phyloP scores from a whole-genome alignment of 352 stramenopile genomes.

The Globisporangium recalcitrans region DNA sequence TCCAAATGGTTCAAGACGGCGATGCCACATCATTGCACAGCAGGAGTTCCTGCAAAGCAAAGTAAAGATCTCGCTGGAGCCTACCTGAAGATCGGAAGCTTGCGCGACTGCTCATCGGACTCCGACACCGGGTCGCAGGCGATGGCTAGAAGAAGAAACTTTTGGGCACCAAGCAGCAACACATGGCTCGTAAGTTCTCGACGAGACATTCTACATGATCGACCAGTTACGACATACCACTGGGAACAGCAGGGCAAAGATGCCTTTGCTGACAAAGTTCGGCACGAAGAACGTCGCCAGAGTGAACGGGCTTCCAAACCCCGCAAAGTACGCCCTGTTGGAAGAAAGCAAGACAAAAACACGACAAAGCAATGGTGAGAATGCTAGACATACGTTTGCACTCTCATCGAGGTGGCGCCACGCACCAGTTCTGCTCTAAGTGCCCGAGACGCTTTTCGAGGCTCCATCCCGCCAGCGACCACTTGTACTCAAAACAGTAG shows the following conservation, averaged over 20 bases:
- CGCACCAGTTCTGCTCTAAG: slow-evolving; percentile 81
- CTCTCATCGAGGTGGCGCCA: background rate
- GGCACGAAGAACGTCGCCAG: slow-evolving; percentile 86
- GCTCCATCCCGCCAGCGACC: slow-evolving; percentile 82
- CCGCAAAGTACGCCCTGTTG: slow-evolving; percentile 75
- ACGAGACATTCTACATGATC: background rate
- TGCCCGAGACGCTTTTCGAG: slow-evolving; percentile 71
- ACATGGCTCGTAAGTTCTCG: background rate
- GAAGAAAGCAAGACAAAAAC: no score
- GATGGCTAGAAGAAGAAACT: slow-evolving; percentile 84
- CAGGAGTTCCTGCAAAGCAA: no score
- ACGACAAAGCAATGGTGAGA: background rate
- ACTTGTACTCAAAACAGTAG: slow-evolving; percentile 91
- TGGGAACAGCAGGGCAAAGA: slow-evolving; percentile 84
- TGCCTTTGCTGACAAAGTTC: slow-evolving; percentile 89
- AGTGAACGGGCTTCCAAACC: slow-evolving; percentile 83
- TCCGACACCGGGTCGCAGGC: slow-evolving; percentile 67
- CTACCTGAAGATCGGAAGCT: slow-evolving; percentile 76
- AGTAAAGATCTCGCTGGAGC: background rate
- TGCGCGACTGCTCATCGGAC: slow-evolving; percentile 32
- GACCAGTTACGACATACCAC: slow-evolving; percentile 34
- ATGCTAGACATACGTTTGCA: background rate
- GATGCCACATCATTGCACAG: no score
- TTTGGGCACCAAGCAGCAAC: slow-evolving; percentile 13
- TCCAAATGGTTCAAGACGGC: no score